phyloP scores from a whole-genome alignment of 2,329 filamentous ascomycete genomes.

The Curvularia lunata region DNA sequence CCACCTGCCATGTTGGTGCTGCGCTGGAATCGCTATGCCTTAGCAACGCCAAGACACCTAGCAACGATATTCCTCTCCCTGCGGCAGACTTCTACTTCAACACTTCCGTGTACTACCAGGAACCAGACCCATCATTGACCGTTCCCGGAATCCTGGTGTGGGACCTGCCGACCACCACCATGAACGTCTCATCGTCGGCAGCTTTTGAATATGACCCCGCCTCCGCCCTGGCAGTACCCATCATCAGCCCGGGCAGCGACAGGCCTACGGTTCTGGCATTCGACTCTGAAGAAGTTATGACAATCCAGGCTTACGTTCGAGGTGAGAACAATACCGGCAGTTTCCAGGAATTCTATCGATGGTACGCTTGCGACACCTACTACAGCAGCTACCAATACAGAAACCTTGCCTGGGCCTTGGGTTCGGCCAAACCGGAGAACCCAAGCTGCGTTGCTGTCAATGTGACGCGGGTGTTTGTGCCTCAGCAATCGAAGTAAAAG shows the following conservation, averaged over 20 bases:
- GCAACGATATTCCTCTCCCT: constrained; percentile 26
- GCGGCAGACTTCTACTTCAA: constrained; percentile 44
- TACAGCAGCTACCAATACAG: constrained; percentile 52
- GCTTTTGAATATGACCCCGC: constrained; percentile 46
- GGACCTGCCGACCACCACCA: constrained; percentile 27
- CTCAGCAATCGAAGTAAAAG: neutral
- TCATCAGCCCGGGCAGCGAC: constrained; percentile 46
- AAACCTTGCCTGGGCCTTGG: constrained; percentile 54
- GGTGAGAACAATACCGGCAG: constrained; percentile 41
- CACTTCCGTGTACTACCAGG: constrained; percentile 32
- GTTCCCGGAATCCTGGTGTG: constrained; percentile 50
- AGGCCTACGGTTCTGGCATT: constrained; percentile 49
- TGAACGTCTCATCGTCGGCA: constrained; percentile 38
- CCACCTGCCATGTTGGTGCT: constrained; percentile 57
- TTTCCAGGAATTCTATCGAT: constrained; percentile 47
- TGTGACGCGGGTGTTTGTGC: constrained; percentile 46
- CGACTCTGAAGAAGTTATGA: constrained; percentile 48
- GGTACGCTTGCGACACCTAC: constrained; percentile 56
- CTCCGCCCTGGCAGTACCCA: constrained; percentile 52
- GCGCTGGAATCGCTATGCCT: constrained; percentile 57
- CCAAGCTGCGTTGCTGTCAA: constrained; percentile 54
- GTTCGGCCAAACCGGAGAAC: constrained; percentile 52
- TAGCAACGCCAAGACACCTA: constrained; percentile 25
- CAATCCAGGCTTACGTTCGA: constrained; percentile 50
- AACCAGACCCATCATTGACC: constrained; percentile 24